Conservation (phyloP, 192 early-diverging fungal genomes). For the Gorgonomyces haynaldii region DNA sequence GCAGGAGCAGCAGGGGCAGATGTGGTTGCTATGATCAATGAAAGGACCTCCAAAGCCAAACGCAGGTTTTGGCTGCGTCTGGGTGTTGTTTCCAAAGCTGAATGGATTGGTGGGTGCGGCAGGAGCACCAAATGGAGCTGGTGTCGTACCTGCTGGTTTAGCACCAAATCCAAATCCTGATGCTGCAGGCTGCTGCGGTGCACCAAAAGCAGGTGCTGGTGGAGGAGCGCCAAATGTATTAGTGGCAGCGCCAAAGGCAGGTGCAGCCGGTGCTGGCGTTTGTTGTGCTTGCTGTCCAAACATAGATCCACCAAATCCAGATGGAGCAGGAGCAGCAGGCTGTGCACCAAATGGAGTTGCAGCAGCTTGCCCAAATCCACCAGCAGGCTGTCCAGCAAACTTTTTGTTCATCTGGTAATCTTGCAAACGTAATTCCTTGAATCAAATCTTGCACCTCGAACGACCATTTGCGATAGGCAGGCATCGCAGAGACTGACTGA, state of each 20-base stretch:
- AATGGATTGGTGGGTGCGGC: conserved; percentile 29
- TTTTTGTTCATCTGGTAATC: conserved; percentile 82
- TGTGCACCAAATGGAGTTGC: conserved; percentile 21
- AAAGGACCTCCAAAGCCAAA: conserved; percentile 12
- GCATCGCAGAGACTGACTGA: conserved; percentile 72
- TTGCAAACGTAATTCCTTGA: conserved; percentile 67
- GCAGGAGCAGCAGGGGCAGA: not conserved
- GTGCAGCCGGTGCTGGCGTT: not conserved
- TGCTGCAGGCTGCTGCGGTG: conserved; percentile 9
- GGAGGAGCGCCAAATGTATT: conserved; percentile 12
- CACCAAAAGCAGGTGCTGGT: conserved; percentile 13
- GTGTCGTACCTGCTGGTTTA: conserved; percentile 8
- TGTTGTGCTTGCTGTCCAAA: conserved; percentile 6
- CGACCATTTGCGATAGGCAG: conserved; percentile 69
- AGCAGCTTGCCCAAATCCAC: conserved; percentile 34
- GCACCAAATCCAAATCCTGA: conserved; percentile 13
- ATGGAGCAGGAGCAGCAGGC: conserved; percentile 1
- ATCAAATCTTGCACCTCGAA: conserved; percentile 48
- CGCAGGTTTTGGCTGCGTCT: conserved; percentile 8
- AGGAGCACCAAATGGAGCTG: conserved; percentile 19
- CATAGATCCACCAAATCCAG: conserved; percentile 2
- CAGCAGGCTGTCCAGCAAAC: conserved; percentile 24
- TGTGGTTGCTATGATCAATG: too few relatives aligned
- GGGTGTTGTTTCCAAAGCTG: conserved; percentile 28
- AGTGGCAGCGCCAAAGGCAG: conserved; percentile 21